Evolutionary conservation across 2,329 filamentous ascomycete genomes (phyloP).

Genomic region (Chrysoporthe austroafricana): DNA sequence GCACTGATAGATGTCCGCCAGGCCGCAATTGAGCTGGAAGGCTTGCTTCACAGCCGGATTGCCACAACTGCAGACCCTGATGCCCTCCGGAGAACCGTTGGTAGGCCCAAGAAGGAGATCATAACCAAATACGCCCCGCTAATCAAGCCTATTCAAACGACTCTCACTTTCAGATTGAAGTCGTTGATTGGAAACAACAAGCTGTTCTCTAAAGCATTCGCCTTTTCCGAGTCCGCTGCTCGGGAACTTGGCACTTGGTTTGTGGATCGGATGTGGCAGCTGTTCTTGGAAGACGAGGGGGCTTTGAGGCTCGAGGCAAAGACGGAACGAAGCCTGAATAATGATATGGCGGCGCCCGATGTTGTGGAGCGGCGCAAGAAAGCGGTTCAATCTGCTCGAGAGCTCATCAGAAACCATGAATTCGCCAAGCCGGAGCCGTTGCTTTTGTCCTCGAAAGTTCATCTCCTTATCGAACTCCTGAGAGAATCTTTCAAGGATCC

Average conservation of each 20-base stretch:
- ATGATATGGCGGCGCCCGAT: conserved; percentile 32
- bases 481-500: conserved; percentile 63
- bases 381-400: conserved; percentile 61
- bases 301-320: conserved; percentile 63
- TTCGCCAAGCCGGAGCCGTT: conserved; percentile 43
- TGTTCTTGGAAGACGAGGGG: conserved; percentile 67
- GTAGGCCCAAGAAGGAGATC: conserved; percentile 61
- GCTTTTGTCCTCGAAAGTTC: conserved; percentile 74
- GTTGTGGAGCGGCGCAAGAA: conserved; percentile 56
- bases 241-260: conserved; percentile 81
- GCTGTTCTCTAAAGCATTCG: conserved; percentile 60
- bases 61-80: conserved; percentile 67
- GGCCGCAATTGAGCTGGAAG: conserved; percentile 75
- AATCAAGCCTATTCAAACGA: conserved; percentile 60
- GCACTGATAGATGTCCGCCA: conserved; percentile 72
- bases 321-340: conserved; percentile 40
- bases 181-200: conserved; percentile 44
- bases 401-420: conserved; percentile 56
- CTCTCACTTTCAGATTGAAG: conserved; percentile 63
- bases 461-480: conserved; percentile 64
- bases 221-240: conserved; percentile 61
- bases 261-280: conserved; percentile 78
- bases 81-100: conserved; percentile 62
- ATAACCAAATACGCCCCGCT: conserved; percentile 58
- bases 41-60: conserved; percentile 78